These are phyloP conservation scores for Fusarium virguliforme DNA, from an alignment of 2,329 filamentous ascomycete species.

Conservation along the genomic window DNA sequence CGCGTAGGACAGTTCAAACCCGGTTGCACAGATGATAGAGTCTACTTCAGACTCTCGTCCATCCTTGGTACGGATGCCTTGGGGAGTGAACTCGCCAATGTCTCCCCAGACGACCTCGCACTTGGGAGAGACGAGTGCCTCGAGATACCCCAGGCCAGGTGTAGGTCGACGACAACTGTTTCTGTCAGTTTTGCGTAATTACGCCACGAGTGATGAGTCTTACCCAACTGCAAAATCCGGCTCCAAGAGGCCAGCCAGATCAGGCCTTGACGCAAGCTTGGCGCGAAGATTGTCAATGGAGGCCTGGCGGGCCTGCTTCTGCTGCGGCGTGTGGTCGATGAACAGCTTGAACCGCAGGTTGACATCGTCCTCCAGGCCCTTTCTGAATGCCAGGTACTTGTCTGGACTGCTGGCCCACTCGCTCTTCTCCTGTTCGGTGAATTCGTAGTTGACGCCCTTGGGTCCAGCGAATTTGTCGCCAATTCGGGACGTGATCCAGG, in stretches of 20 bases:
- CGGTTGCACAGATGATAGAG: neutral
- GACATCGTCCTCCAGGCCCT: neutral
- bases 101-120: neutral
- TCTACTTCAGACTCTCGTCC: neutral
- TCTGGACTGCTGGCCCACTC: neutral
- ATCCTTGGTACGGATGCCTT: neutral
- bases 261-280: neutral
- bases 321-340: neutral
- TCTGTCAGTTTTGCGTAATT: too few relatives aligned
- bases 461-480: neutral
- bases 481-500: neutral
- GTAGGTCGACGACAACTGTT: slow-evolving; percentile 13
- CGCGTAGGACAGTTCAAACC: neutral
- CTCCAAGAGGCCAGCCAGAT: neutral
- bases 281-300: neutral
- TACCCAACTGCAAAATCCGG: too few relatives aligned
- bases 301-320: neutral
- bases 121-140: neutral
- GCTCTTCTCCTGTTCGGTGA: neutral
- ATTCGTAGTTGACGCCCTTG: neutral
- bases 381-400: neutral
- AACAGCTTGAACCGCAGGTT: neutral
- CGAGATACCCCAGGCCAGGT: slow-evolving; percentile 11
- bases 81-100: neutral
- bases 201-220: too few relatives aligned